Evolutionary conservation across 345 rosid species (phyloP), one percentile per base, ranked within the genome.

Genomic region (Populus deltoides): DNA sequence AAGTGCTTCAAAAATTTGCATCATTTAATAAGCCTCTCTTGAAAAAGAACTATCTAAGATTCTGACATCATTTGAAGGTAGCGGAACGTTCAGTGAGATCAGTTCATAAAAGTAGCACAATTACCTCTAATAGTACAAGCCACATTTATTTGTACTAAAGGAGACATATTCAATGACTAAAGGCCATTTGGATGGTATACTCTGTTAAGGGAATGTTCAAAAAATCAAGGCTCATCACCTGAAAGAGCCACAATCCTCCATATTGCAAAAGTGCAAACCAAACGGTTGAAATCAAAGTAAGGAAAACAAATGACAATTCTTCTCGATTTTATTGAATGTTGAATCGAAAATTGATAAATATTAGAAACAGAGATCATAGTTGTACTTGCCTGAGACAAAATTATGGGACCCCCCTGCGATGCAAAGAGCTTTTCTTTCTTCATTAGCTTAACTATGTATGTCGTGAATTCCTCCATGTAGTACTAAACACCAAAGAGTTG

Each of bases 371-470:
- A 8, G 76, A 57, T n/a, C 27, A 24, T 29, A 22, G 29, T 72
- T 63, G 25, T 55, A 67, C 86, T 88, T 85, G 78, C 99, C 97
- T 96, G 99, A 69, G 99, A 83, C 82, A 96, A 80, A 86, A 96
- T 93, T 75, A 96, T 93, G 62, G 99, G 98, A 79, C 99, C 99
- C 71, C 71, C 99, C 72, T 93, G 99, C 15, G 93, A 89, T 78
- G 97, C 94, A 75, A 93, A 96, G 79, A 96, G 92, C 87, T 92
- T 92, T 87, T 96, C 97, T 73, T 86, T 75, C 87, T 91, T 91
- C 98, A 93, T 88, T 73, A 92, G 83, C 78, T 92, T 79, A 62
- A 96, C 98, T 53, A 92, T 92, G 78, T 79, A 77, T 2, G 94
- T 89, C 57, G 82, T 83, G 93, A 96, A 96, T 75, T 81, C 91